Base-by-base conservation (phyloP, 306 rosid genomes). In the Echinosophora koreensis region DNA sequence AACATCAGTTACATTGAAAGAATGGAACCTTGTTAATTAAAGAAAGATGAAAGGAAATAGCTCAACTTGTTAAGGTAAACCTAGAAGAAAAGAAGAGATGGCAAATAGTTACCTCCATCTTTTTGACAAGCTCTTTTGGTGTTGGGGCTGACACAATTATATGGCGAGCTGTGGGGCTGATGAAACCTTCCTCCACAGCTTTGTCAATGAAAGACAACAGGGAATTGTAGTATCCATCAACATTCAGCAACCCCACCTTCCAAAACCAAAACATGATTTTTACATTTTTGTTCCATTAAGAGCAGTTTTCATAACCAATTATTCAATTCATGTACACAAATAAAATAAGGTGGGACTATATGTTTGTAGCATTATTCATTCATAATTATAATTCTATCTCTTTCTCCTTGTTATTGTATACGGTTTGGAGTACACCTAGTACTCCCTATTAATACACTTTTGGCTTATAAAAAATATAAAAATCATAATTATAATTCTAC, bases 171-270 rank as follows among this genome's bases (percentile, higher is more conserved):
- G 77, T 92, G 49, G 97, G 98, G 54, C 87, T 83, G 28, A 95
- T 86, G 83, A 95, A 95, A 18, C 97, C 98, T 81, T 95, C 98
- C 44, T 95, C 98, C 37, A 95, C 98, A 5, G 98, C 98, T 82
- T 91, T 88, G 81, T 95, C 98, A 16, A 95, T 88, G 77, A 95
- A 95, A 12, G 96, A 83, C 85, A 95, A 74, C 81, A 95, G 84
- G 8, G 97, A 88, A 70, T 95, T 95, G 83, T 95, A 95, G 83
- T 87, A 95, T 41, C 98, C 98, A 85, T 95, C 97, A 71, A 95
- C 98, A 75, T 95, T 95, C 85, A 92, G 78, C 91, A 95, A 90
- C 5, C 98, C 98, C 72, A 92, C 98, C 98, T 95, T 74, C 68
- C 49, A 44, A 74, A 78, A 52, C 16, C 72, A 56, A 7, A n/a